phyloP scores from a whole-genome alignment of 2,329 filamentous ascomycete genomes.

The Aurifilum marmelostoma region DNA sequence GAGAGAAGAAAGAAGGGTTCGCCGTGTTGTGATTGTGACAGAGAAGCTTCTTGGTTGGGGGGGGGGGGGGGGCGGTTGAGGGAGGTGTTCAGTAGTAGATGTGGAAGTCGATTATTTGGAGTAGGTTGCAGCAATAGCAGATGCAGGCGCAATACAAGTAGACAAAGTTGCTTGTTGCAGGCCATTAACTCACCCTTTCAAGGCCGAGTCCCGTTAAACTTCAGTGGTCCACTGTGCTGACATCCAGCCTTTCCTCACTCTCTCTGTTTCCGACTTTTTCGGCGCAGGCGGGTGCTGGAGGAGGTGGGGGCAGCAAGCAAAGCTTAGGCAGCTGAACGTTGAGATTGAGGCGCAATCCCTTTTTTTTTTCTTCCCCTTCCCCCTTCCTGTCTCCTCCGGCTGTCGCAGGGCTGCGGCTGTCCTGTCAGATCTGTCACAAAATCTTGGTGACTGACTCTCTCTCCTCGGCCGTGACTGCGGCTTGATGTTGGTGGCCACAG shows the following conservation, averaged over 20 bases:
- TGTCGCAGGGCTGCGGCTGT: background rate
- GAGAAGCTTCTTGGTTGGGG: background rate
- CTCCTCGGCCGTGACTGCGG: background rate
- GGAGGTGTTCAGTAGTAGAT: background rate
- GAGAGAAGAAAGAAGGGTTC: too few species aligned
- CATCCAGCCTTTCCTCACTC: background rate
- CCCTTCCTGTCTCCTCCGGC: slow-evolving; percentile 3
- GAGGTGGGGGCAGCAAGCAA: background rate
- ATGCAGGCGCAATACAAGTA: background rate
- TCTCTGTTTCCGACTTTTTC: background rate
- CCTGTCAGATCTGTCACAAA: slow-evolving; percentile 18
- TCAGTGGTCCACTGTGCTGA: background rate
- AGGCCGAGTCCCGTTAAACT: background rate
- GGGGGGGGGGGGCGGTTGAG: too few species aligned
- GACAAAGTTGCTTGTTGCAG: background rate
- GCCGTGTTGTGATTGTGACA: background rate
- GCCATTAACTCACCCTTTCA: background rate
- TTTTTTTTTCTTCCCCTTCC: too few species aligned
- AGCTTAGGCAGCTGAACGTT: background rate
- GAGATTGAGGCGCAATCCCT: slow-evolving; percentile 15
- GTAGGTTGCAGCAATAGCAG: slow-evolving; percentile 1
- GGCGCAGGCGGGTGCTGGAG: background rate
- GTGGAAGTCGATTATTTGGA: background rate
- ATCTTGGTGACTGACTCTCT: background rate
- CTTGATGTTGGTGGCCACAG: background rate